Conservation (phyloP, 1,284 basidiomycete species). For the Heterobasidion occidentale region DNA sequence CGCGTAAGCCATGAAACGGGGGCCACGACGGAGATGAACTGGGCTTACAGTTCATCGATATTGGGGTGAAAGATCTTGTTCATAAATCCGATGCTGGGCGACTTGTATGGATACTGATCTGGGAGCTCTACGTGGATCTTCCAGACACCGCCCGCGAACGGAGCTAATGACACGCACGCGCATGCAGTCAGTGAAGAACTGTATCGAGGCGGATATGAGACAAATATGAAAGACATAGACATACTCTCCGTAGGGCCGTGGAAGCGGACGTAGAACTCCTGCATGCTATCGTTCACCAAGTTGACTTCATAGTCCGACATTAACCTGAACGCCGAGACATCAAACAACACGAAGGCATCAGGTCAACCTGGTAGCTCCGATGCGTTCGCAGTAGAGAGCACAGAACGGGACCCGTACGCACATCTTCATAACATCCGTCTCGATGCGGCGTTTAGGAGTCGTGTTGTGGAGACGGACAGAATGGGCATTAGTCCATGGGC, state of each 20-base stretch:
- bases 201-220: neutral
- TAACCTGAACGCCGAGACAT: conserved; percentile 46
- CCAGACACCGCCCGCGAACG: conserved; percentile 95
- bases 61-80: conserved; percentile 99
- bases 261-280: conserved; percentile 97
- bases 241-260: conserved; percentile 91
- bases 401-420: conserved; percentile 34
- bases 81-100: conserved; percentile 98
- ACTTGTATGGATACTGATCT: conserved; percentile 98
- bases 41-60: conserved; percentile 82
- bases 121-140: conserved; percentile 99
- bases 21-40: neutral
- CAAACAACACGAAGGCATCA: conserved; percentile 1
- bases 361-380: neutral
- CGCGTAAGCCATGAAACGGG: neutral
- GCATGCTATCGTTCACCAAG: conserved; percentile 97
- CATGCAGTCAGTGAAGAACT: conserved; percentile 1
- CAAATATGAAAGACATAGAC: conserved; percentile 23
- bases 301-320: conserved; percentile 98
- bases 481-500: neutral
- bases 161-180: conserved; percentile 49
- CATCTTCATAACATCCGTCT: conserved; percentile 99
- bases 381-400: neutral
- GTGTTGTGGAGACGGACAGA: conserved; percentile 29
- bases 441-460: conserved; percentile 87